Conservation (phyloP, 495 filamentous ascomycete species). For the Penicillium canariense region DNA sequence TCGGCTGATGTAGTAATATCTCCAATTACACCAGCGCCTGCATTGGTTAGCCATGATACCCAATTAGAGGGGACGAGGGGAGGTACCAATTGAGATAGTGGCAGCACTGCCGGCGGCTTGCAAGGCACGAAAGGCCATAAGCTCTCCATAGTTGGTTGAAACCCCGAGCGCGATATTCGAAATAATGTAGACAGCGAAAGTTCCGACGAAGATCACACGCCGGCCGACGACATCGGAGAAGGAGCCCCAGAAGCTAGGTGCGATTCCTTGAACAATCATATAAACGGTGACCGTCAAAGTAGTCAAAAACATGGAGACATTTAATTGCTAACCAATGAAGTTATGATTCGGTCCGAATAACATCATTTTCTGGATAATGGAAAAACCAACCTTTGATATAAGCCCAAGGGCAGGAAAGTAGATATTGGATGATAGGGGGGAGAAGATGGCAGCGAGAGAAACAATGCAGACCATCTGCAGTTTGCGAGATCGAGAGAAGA, state of each 20-base stretch:
- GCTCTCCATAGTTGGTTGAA: conserved; percentile 58
- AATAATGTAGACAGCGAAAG: conserved; percentile 40
- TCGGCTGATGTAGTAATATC: conserved; percentile 41
- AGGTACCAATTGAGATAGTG: conserved; percentile 43
- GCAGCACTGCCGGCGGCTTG: conserved; percentile 62
- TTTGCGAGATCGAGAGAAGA: conserved; percentile 57
- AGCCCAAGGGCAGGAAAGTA: conserved; percentile 69
- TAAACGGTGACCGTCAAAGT: conserved; percentile 42
- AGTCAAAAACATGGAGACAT: conserved; percentile 33
- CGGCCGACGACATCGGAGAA: conserved; percentile 44
- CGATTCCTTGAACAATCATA: conserved; percentile 48
- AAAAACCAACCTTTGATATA: conserved; percentile 28
- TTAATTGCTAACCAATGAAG: conserved; percentile 18
- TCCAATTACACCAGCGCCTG: conserved; percentile 40
- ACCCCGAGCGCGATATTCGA: conserved; percentile 64
- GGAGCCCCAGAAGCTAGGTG: conserved; percentile 44
- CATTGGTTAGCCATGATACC: neutral
- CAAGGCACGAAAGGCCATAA: conserved; percentile 61
- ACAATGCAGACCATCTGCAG: conserved; percentile 65
- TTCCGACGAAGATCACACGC: conserved; percentile 39
- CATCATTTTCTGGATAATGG: neutral
- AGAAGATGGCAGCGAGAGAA: conserved; percentile 47
- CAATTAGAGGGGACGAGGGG: neutral
- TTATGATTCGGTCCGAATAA: neutral
- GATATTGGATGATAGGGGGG: conserved; percentile 72